Conservation (phyloP, 1,284 basidiomycete species). For the Sanghuangporus baumii region DNA sequence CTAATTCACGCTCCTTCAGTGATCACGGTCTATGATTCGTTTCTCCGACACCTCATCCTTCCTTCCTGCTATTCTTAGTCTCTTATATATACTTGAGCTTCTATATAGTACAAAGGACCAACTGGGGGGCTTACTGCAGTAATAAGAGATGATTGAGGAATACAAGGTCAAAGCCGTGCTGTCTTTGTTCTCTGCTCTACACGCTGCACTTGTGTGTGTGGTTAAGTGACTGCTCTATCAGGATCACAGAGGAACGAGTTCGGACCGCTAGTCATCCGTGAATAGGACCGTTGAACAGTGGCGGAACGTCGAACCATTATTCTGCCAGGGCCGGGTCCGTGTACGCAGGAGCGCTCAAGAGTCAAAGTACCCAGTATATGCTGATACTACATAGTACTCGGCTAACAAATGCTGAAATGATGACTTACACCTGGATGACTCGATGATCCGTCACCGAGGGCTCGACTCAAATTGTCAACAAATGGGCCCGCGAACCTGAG, state of each 20-base stretch:
- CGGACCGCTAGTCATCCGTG: background rate
- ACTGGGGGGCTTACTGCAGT: background rate
- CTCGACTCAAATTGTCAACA: too few relatives aligned
- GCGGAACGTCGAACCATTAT: background rate
- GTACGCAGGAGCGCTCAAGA: background rate
- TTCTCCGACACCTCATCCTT: background rate
- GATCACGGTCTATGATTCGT: background rate
- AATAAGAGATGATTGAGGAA: background rate
- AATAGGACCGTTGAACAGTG: background rate
- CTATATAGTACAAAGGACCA: constrained; percentile 10
- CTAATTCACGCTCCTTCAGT: constrained; percentile 4
- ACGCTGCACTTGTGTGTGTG: background rate
- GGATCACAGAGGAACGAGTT: background rate
- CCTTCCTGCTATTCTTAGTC: constrained; percentile 1
- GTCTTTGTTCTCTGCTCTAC: background rate
- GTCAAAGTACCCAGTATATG: too few relatives aligned
- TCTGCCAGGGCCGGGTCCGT: background rate
- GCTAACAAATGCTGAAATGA: too few relatives aligned
- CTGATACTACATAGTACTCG: too few relatives aligned
- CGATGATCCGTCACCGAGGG: too few relatives aligned
- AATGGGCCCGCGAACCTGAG: too few relatives aligned
- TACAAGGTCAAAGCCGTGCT: constrained; percentile 1
- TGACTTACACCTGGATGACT: too few relatives aligned
- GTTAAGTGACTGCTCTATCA: background rate
- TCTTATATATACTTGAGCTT: constrained; percentile 4